Base-by-base conservation (phyloP, 768 basidiomycete genomes). In the Tricholoma saponaceum region DNA sequence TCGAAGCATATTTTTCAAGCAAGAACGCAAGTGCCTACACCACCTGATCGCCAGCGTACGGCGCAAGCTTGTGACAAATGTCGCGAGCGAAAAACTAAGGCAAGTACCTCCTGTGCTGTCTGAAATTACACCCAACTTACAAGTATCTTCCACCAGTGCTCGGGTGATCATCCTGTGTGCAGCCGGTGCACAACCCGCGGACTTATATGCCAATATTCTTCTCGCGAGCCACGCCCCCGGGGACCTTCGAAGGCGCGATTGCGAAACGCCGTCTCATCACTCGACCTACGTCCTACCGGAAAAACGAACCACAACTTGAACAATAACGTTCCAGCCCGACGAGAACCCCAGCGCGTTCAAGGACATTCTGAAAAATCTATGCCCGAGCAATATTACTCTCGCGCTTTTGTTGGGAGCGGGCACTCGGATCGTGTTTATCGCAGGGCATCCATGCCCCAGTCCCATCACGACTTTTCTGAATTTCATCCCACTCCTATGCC, bases 11-110 rank as follows among this genome's bases (percentile, higher is more conserved):
- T 28, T 9, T 55, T 58, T 47, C 58, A 57, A 18, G 28, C 56
- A 47, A 59, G 59, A 9, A 51, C 55, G 41, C 46, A 56, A 57
- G 18, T 41, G 13, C 50, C 64, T 18, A 44, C 65, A 13, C 66
- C 69, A 5, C 58, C 64, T 47, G 66, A 68, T 57, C 72, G 75
- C 47, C 76, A 79, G 57, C 72, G 80, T 30, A 82, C 79, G 14
- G 69, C 76, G 0, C 80, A 81, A 57, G 83, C 83, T 20, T 85
- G 83, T 62, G 78, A 81, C 57, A 81, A 80, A 64, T 85, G 83
- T 63, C 71, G 83, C 16, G 76, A 79, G 57, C 73, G 83, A 23
- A 85, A 85, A 69, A 82, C 81, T 7, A 83, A 83, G 74, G 83
- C 81, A 58, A 37, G 72, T 57, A 22, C 23, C 37, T 37, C 25